Percentiles rank a stretch among this genome's conserved stretches.
phyloP scores from a whole-genome alignment of 2,329 filamentous ascomycete genomes.

The Cryoendolithus antarcticus region DNA sequence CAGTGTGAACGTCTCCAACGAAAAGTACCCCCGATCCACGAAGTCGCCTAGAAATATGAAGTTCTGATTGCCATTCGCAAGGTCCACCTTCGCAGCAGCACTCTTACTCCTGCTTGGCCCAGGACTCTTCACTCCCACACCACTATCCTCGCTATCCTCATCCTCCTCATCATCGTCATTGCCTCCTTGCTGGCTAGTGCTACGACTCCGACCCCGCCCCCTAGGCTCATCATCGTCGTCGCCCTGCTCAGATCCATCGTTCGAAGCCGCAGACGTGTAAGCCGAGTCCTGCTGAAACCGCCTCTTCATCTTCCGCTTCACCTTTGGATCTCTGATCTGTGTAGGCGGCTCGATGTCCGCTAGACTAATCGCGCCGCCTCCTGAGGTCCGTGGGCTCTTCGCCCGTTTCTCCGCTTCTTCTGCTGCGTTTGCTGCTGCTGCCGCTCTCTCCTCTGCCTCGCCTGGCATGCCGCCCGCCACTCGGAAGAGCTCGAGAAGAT shows the following conservation, averaged over 20 bases:
- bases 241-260: constrained; percentile 22
- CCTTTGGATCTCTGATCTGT: constrained; percentile 75
- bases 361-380: constrained; percentile 54
- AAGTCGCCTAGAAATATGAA: constrained; percentile 64
- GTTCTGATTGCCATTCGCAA: constrained; percentile 50
- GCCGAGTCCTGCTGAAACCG: constrained; percentile 38
- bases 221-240: constrained; percentile 30
- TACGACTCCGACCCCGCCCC: constrained; percentile 25
- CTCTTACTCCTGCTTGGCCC: constrained; percentile 25
- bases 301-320: constrained; percentile 69
- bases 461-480: constrained; percentile 95
- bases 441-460: constrained; percentile 35
- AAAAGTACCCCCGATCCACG: constrained; percentile 64
- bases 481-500: constrained; percentile 89
- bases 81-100: constrained; percentile 24
- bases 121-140: constrained; percentile 28
- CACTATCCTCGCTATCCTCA: constrained; percentile 33
- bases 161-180: constrained; percentile 38
- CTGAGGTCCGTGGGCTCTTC: constrained; percentile 9
- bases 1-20: constrained; percentile 59
- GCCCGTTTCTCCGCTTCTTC: constrained; percentile 8
- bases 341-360: constrained; percentile 85
- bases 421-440: constrained; percentile 10
- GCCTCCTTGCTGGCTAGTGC: constrained; percentile 27
- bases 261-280: constrained; percentile 41